Evolutionary conservation across 305 asterid genomes (phyloP).

Genomic region (Rubia occidens): DNA sequence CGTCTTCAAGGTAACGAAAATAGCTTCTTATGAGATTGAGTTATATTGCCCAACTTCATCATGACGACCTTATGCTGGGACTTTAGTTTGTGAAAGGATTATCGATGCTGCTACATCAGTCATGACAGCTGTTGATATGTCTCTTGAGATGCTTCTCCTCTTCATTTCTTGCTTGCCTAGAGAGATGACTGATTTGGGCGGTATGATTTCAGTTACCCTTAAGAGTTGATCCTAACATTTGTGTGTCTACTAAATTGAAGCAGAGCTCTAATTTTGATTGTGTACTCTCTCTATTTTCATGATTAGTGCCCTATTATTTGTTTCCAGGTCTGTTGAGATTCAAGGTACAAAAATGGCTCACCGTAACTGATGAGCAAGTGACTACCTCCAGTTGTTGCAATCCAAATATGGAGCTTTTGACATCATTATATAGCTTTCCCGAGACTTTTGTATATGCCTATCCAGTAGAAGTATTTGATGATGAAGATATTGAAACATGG

Average conservation of each 20-base stretch:
- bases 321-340: constrained; percentile 58
- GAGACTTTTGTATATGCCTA: constrained; percentile 35
- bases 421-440: constrained; percentile 49
- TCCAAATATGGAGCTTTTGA: constrained; percentile 34
- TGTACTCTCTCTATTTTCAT: constrained; percentile 3
- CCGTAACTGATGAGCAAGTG: constrained; percentile 14
- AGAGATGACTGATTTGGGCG: constrained; percentile 74
- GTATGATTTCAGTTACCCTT: constrained; percentile 25
- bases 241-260: constrained; percentile 6
- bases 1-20: constrained; percentile 59
- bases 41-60: neutral
- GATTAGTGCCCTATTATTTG: neutral
- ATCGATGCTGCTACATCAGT: constrained; percentile 60
- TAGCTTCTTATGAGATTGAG: constrained; percentile 2
- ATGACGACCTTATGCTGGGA: constrained; percentile 21
- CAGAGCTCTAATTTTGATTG: constrained; percentile 1
- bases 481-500: constrained; percentile 83
- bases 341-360: constrained; percentile 60
- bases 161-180: constrained; percentile 79
- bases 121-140: constrained; percentile 53
- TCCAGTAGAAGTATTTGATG: constrained; percentile 47
- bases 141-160: constrained; percentile 61
- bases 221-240: neutral
- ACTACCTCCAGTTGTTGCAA: constrained; percentile 14
- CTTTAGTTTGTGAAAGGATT: constrained; percentile 70